Evolutionary conservation across 306 rosid genomes (phyloP), one percentile per base, ranked within the genome.

Genomic region (Notholithocarpus densiflorus): DNA sequence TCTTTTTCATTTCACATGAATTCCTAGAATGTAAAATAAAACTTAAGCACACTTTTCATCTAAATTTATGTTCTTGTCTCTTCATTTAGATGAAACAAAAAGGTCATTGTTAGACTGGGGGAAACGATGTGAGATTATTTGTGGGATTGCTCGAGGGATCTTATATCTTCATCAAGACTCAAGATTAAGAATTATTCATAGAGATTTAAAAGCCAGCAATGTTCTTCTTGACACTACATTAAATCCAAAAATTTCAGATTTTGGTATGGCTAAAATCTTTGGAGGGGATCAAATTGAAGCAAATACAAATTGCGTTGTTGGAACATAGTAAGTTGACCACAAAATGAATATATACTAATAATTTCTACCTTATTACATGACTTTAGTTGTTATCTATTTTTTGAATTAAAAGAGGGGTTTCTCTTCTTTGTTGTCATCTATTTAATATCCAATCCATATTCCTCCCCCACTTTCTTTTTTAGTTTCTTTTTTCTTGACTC

Each of bases 191-290:
- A 87, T 90, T 62, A 86, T 89, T 29, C 91, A 86, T 43, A 82
- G 93, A 84, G 93, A 92, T 52, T 21, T 92, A n/a, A 92, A 92
- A 71, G 88, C 87, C 0, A 87, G 91, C 72, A 92, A 92, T 78
- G 81, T 92, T 12, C 80, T 92, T 24, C 31, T 92, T 2, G 94
- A 90, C 45, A 68, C 75, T 40, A 59, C 45, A 65, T 70, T 90
- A 85, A 84, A 90, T 20, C 93, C 91, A 0, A 92, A 90, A 75
- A 90, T 92, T 68, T 83, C 94, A 31, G 92, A 90, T 80, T 92
- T 90, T 78, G 94, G 94, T 9, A 85, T 88, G 92, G 92, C 94
- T 73, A 88, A 87, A 81, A 90, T 92, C 68, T 85, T 92, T 60
- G 87, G 92, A 48, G 82, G 78, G 2, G 80, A 90, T 48, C 91